Conservation (phyloP, 495 filamentous ascomycete genomes). For the Aspergillus kassunensis region DNA sequence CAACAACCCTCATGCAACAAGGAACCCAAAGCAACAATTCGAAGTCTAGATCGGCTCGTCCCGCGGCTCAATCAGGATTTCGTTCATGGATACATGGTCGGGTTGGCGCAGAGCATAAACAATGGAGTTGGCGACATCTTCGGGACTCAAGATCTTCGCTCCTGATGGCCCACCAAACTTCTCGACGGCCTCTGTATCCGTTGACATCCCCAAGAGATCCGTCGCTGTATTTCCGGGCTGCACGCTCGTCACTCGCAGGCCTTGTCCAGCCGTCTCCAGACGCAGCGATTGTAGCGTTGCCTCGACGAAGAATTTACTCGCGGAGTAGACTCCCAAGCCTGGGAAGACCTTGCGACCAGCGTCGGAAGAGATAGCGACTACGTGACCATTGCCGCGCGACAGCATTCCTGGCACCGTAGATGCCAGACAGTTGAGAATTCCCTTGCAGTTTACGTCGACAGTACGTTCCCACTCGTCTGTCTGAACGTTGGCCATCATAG, state of each 20-base stretch:
- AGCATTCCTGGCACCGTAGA: constrained; percentile 61
- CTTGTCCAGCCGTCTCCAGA: constrained; percentile 61
- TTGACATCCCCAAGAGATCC: constrained; percentile 60
- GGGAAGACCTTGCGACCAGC: constrained; percentile 69
- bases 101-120: constrained; percentile 62
- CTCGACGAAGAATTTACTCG: constrained; percentile 71
- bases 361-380: constrained; percentile 68
- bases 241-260: constrained; percentile 59
- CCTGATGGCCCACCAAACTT: constrained; percentile 65
- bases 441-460: constrained; percentile 70
- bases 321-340: constrained; percentile 67
- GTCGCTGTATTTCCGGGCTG: constrained; percentile 66
- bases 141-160: constrained; percentile 58
- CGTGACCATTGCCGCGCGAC: constrained; percentile 53
- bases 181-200: constrained; percentile 63
- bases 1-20: neutral
- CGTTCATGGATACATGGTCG: constrained; percentile 64
- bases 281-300: constrained; percentile 62
- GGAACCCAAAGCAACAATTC: neutral
- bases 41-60: constrained; percentile 59
- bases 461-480: constrained; percentile 66
- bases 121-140: constrained; percentile 62
- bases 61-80: constrained; percentile 66
- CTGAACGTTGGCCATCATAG: constrained; percentile 65
- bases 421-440: constrained; percentile 58